Percentiles rank a stretch among this genome's conserved stretches.
phyloP scores from a whole-genome alignment of 2,329 filamentous ascomycete genomes.

The Colletotrichum filicis region DNA sequence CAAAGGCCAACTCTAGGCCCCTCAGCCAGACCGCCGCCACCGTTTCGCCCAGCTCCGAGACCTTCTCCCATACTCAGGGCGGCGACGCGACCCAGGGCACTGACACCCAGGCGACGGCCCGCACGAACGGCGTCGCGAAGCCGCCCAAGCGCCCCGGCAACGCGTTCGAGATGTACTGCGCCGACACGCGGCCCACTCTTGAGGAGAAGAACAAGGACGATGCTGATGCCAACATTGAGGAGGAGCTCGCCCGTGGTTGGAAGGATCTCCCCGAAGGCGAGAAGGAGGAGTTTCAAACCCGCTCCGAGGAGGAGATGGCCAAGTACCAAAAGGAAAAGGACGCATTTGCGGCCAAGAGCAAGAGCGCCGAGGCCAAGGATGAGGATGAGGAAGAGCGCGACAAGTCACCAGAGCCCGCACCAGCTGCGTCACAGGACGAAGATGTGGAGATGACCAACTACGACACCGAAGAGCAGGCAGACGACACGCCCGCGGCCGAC shows the following conservation, averaged over 20 bases:
- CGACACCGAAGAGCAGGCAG: constrained; percentile 53
- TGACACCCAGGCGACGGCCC: constrained; percentile 45
- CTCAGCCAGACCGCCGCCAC: constrained; percentile 59
- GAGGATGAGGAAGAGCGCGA: constrained; percentile 38
- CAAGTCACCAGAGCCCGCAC: constrained; percentile 34
- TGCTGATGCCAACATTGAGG: constrained; percentile 55
- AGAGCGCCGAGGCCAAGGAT: constrained; percentile 38
- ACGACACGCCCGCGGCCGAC: constrained; percentile 31
- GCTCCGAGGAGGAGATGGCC: constrained; percentile 51
- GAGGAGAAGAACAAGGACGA: constrained; percentile 56
- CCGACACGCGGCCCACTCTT: constrained; percentile 57
- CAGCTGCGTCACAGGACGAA: constrained; percentile 52
- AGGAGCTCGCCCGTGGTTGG: constrained; percentile 66
- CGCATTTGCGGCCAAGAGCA: constrained; percentile 36
- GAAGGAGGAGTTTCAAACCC: constrained; percentile 60
- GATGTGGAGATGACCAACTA: constrained; percentile 62
- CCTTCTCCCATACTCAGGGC: constrained; percentile 61
- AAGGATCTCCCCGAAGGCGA: constrained; percentile 61
- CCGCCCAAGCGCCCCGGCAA: constrained; percentile 55
- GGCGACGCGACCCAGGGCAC: background rate
- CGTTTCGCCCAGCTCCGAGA: constrained; percentile 62
- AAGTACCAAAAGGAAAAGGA: constrained; percentile 57
- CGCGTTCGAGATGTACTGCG: constrained; percentile 67
- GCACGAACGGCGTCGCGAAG: constrained; percentile 54
- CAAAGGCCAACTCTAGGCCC: constrained; percentile 52